phyloP scores from a whole-genome alignment of 768 basidiomycete species.

The Russula lepida region DNA sequence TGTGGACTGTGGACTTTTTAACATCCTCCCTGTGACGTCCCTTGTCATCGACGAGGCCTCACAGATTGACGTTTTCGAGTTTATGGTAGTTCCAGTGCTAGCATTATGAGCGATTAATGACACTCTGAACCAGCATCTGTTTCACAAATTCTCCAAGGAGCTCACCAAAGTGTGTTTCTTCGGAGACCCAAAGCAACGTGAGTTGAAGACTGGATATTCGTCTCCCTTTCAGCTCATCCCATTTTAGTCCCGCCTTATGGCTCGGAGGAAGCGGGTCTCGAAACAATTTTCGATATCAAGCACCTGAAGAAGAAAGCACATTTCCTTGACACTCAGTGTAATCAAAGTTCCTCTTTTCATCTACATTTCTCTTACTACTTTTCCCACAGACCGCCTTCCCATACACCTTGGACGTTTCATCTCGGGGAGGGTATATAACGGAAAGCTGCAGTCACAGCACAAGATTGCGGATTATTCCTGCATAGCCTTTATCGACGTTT shows the following conservation, averaged over 20 bases:
- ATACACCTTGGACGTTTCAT: conserved; percentile 40
- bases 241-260: conserved; percentile 45
- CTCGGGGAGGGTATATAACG: conserved; percentile 36
- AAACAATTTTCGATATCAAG: conserved; percentile 41
- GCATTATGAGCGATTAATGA: background rate
- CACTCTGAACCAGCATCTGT: conserved; percentile 32
- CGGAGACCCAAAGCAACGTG: conserved; percentile 48
- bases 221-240: background rate
- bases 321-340: conserved; percentile 45
- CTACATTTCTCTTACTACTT: background rate
- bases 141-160: conserved; percentile 31
- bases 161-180: conserved; percentile 45
- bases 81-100: conserved; percentile 31
- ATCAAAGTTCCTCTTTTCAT: background rate
- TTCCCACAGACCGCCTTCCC: conserved; percentile 43
- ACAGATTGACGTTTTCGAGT: conserved; percentile 42
- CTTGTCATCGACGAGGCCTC: conserved; percentile 53
- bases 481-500: conserved; percentile 39
- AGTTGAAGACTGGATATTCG: conserved; percentile 10
- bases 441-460: conserved; percentile 35
- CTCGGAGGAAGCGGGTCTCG: conserved; percentile 32
- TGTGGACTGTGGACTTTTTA: conserved; percentile 28
- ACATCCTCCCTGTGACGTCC: conserved; percentile 33
- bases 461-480: conserved; percentile 28
- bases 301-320: conserved; percentile 30